Conservation (phyloP, 805 yeast genomes). For the Candida ipomoeae region DNA sequence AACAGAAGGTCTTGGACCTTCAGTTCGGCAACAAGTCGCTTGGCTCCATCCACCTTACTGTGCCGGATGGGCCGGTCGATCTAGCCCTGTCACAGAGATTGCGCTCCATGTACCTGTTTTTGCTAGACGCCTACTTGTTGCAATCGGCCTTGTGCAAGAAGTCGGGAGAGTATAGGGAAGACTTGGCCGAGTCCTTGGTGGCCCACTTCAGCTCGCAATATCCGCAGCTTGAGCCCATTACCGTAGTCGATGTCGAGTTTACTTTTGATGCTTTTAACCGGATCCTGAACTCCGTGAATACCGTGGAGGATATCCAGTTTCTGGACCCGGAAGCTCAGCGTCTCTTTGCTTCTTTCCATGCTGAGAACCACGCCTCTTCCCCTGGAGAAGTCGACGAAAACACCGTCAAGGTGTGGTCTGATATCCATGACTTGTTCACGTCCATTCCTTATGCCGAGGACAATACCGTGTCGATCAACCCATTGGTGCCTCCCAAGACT, state of each 20-base stretch:
- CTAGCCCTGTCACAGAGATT: constrained; percentile 15
- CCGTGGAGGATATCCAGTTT: constrained; percentile 26
- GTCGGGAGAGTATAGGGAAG: not conserved
- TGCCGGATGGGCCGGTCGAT: constrained; percentile 18
- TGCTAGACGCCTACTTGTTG: constrained; percentile 23
- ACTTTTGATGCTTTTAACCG: constrained; percentile 27
- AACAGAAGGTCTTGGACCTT: constrained; percentile 3
- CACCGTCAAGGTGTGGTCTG: constrained; percentile 26
- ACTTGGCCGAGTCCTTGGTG: constrained; percentile 6
- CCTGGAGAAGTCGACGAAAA: not conserved
- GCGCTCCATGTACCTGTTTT: constrained; percentile 17
- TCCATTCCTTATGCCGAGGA: constrained; percentile 21
- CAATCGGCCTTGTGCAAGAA: constrained; percentile 17
- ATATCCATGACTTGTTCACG: constrained; percentile 25
- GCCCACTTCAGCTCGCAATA: constrained; percentile 19
- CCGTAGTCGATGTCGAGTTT: constrained; percentile 24
- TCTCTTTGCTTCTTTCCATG: constrained; percentile 14
- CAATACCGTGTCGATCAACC: constrained; percentile 4
- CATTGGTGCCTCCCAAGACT: not conserved
- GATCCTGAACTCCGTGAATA: constrained; percentile 24
- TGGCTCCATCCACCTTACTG: not conserved
- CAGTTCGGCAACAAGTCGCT: not conserved
- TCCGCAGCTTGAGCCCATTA: constrained; percentile 20
- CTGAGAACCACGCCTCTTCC: not conserved
- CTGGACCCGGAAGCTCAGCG: constrained; percentile 23